phyloP scores from a whole-genome alignment of 2,329 filamentous ascomycete genomes.

The Arachnopeziza araneosa region DNA sequence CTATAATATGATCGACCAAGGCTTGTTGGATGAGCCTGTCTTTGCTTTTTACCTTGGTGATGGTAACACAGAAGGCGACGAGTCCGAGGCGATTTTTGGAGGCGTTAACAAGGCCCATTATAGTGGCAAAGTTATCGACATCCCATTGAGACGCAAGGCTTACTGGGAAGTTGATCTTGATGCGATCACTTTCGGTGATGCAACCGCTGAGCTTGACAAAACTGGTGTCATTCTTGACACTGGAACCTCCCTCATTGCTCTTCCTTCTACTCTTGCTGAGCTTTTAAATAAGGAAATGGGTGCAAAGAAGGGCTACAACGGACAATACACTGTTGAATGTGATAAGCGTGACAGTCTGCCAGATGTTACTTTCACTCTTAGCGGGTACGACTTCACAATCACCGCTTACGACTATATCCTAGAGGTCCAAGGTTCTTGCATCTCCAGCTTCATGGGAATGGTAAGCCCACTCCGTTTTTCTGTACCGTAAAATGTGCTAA shows the following conservation, averaged over 20 bases:
- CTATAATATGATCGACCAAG: constrained; percentile 91
- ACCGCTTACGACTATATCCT: constrained; percentile 88
- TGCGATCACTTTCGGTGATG: constrained; percentile 80
- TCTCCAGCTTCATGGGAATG: constrained; percentile 97
- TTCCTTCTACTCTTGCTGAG: constrained; percentile 86
- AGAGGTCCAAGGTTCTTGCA: constrained; percentile 90
- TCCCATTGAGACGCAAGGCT: constrained; percentile 94
- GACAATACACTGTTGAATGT: constrained; percentile 94
- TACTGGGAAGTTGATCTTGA: constrained; percentile 99
- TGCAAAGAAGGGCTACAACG: constrained; percentile 95
- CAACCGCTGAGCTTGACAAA: constrained; percentile 82
- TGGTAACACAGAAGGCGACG: constrained; percentile 57
- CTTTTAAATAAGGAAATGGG: constrained; percentile 97
- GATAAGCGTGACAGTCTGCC: constrained; percentile 75
- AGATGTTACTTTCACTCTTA: constrained; percentile 85
- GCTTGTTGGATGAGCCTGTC: constrained; percentile 81
- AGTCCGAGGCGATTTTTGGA: constrained; percentile 87
- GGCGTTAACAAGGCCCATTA: constrained; percentile 77
- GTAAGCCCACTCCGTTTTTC: constrained; percentile 32
- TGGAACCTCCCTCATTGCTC: constrained; percentile 93
- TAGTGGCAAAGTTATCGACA: constrained; percentile 82
- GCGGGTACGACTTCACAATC: constrained; percentile 91
- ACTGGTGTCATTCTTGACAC: constrained; percentile 98
- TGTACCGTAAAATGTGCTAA: constrained; percentile 58
- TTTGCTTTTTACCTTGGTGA: constrained; percentile 95